A percentile compares a stretch with the other conserved stretches of the same genome.
These are phyloP conservation scores for Anthracocystis walkeri DNA, from an alignment of 1,284 basidiomycete species.

Conservation along the genomic window DNA sequence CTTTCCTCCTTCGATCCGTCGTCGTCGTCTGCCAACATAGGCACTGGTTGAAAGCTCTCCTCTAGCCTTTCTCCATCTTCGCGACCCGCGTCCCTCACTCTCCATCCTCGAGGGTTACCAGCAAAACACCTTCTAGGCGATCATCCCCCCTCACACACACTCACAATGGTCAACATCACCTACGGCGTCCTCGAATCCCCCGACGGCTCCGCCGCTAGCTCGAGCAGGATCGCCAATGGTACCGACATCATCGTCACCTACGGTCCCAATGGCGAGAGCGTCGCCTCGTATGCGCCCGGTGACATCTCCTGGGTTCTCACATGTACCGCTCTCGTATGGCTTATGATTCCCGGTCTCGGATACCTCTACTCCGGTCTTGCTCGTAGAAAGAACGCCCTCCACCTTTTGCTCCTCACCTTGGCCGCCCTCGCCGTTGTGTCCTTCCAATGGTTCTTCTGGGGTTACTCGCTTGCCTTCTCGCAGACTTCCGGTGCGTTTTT, in stretches of 20 bases:
- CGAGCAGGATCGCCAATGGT: constrained; percentile 38
- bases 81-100: not conserved
- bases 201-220: constrained; percentile 25
- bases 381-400: constrained; percentile 76
- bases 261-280: constrained; percentile 42
- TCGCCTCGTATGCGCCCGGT: constrained; percentile 52
- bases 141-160: not conserved
- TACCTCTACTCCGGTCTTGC: constrained; percentile 91
- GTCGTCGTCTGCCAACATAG: constrained; percentile 21
- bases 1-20: constrained; percentile 54
- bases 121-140: not conserved
- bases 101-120: not conserved
- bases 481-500: constrained; percentile 77
- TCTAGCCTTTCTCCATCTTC: not conserved
- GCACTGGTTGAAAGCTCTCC: constrained; percentile 13
- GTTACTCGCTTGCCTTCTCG: constrained; percentile 72
- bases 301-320: constrained; percentile 74
- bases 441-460: constrained; percentile 75
- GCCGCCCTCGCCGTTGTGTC: constrained; percentile 64
- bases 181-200: constrained; percentile 43
- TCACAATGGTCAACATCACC: constrained; percentile 60
- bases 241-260: constrained; percentile 66
- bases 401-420: constrained; percentile 72
- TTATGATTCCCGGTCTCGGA: constrained; percentile 75
- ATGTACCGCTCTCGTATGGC: constrained; percentile 81